Percentiles rank a stretch among this genome's conserved stretches.
Evolutionary conservation across 345 rosid genomes (phyloP).

Genomic region (Linum trigynum): DNA sequence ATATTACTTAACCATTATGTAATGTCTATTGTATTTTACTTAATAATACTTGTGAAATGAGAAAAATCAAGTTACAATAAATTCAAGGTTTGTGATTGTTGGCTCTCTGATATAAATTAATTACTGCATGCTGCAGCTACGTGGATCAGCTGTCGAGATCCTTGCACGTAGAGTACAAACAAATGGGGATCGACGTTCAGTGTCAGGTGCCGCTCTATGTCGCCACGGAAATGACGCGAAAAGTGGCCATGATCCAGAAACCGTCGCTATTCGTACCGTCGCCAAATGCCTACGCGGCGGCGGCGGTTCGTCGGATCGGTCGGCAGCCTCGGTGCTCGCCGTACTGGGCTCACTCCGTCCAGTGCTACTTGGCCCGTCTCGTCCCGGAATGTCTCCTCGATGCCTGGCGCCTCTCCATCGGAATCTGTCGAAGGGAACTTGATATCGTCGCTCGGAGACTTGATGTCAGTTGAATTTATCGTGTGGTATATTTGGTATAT

Average conservation of each 20-base stretch:
- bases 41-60: no score
- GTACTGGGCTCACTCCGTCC: conserved; percentile 68
- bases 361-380: conserved; percentile 50
- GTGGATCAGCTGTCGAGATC: conserved; percentile 65
- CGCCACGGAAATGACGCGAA: conserved; percentile 65
- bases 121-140: conserved; percentile 29
- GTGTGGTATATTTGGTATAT: no score
- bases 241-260: conserved; percentile 40
- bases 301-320: conserved; percentile 49
- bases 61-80: no score
- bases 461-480: no score
- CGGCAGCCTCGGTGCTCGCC: conserved; percentile 59
- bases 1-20: no score
- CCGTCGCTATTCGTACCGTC: conserved; percentile 50
- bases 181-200: conserved; percentile 62
- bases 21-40: no score
- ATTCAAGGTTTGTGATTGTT: no score
- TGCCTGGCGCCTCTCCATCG: conserved; percentile 75
- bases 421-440: conserved; percentile 34
- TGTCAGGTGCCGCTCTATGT: conserved; percentile 88
- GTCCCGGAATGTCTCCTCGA: conserved; percentile 49
- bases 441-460: no score
- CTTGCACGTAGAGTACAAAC: conserved; percentile 57
- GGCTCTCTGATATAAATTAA: no score
- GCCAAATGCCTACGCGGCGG: conserved; percentile 45